Evolutionary conservation across 2,329 filamentous ascomycete species (phyloP).

Genomic region (Ophiostoma fasciatum): DNA sequence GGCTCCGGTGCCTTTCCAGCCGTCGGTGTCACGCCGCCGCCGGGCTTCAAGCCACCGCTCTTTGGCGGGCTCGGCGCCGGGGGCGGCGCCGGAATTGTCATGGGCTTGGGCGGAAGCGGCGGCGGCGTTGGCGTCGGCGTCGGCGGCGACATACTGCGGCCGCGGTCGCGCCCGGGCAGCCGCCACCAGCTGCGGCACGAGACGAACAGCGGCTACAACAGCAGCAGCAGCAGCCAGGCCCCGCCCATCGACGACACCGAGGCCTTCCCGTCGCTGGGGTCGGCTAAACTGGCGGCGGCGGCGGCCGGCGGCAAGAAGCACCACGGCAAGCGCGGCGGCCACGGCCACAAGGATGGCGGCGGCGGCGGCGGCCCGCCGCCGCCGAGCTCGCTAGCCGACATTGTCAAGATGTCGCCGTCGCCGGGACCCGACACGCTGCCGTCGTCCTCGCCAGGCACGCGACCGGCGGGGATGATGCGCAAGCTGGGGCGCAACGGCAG

Average conservation of each 20-base stretch:
- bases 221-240: slow-evolving; percentile 29
- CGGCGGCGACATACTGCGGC: slow-evolving; percentile 45
- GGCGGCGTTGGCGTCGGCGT: not conserved
- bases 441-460: slow-evolving; percentile 25
- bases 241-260: slow-evolving; percentile 85
- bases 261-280: slow-evolving; percentile 81
- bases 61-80: slow-evolving; percentile 25
- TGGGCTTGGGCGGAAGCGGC: no score
- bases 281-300: slow-evolving; percentile 49
- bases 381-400: slow-evolving; percentile 75
- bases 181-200: slow-evolving; percentile 52
- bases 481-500: slow-evolving; percentile 49
- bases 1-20: slow-evolving; percentile 36
- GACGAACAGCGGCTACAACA: slow-evolving; percentile 12
- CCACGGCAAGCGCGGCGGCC: slow-evolving; percentile 78
- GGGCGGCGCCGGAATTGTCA: not conserved
- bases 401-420: slow-evolving; percentile 88
- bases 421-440: slow-evolving; percentile 49
- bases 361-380: slow-evolving; percentile 19
- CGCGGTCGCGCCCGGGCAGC: slow-evolving; percentile 72
- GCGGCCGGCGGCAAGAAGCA: slow-evolving; percentile 73
- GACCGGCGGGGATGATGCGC: slow-evolving; percentile 38
- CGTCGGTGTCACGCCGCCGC: slow-evolving; percentile 48
- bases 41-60: slow-evolving; percentile 51
- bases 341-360: slow-evolving; percentile 54